These are phyloP conservation scores for Rhipidocladum racemiflorum DNA, from an alignment of 176 grass and related monocot genomes.

Conservation along the genomic window DNA sequence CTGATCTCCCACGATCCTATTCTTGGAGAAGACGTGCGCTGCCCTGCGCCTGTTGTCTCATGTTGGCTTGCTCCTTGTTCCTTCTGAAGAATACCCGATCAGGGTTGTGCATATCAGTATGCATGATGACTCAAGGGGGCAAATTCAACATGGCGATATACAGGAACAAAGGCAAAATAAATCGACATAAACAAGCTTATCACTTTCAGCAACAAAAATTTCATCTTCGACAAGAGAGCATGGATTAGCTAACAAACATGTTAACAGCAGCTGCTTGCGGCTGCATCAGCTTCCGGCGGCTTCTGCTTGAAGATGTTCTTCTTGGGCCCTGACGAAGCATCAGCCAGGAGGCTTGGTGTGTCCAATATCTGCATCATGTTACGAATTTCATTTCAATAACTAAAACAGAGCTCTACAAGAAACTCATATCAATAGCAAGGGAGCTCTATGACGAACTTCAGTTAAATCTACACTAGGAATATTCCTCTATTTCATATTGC, in stretches of 20 bases:
- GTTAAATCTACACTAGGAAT: neutral
- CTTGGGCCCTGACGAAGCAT: constrained; percentile 67
- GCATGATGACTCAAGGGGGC: neutral
- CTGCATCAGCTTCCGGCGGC: constrained; percentile 59
- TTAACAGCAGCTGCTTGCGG: constrained; percentile 72
- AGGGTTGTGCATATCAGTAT: no score
- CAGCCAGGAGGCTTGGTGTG: constrained; percentile 80
- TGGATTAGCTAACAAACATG: neutral
- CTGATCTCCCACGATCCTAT: no score
- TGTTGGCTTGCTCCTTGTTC: no score
- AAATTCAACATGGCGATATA: constrained; percentile 22
- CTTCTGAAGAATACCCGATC: no score
- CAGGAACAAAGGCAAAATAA: constrained; percentile 22
- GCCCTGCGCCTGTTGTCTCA: no score
- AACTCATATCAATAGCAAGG: neutral
- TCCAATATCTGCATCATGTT: constrained; percentile 65
- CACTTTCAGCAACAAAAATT: no score
- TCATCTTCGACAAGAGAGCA: neutral
- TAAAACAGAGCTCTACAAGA: neutral
- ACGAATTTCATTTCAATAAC: neutral
- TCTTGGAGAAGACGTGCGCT: no score
- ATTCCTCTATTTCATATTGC: neutral
- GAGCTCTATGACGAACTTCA: neutral
- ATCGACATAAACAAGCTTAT: constrained; percentile 13
- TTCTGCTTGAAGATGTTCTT: constrained; percentile 99